A percentile compares a stretch with the other conserved stretches of the same genome.
Conservation (phyloP, 768 basidiomycete genomes). For the Hemileccinum rubropunctum region DNA sequence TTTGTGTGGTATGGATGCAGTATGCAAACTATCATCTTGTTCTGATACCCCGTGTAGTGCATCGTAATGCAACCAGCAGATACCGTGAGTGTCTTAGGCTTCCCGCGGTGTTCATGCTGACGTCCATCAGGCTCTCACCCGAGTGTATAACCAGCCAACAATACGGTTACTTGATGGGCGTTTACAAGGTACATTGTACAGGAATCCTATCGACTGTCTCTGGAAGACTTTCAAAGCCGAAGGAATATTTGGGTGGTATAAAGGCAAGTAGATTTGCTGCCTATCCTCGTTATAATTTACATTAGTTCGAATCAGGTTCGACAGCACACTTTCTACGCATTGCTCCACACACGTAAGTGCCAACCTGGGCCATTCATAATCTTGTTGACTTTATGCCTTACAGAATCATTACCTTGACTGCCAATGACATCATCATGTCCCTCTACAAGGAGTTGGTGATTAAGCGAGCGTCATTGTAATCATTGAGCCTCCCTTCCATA, state of each 20-base stretch:
- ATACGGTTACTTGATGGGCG: conserved; percentile 66
- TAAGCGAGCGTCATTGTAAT: conserved; percentile 11
- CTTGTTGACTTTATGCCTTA: conserved; percentile 1
- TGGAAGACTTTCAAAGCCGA: conserved; percentile 94
- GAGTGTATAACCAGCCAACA: conserved; percentile 96
- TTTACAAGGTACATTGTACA: conserved; percentile 75
- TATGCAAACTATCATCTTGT: conserved; percentile 2
- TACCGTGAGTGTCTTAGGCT: conserved; percentile 51
- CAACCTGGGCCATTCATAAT: not conserved
- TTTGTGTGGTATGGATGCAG: conserved; percentile 71
- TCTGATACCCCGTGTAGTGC: conserved; percentile 45
- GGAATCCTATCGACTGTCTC: conserved; percentile 91
- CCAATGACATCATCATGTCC: conserved; percentile 75
- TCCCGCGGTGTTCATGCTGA: not conserved
- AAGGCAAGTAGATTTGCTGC: conserved; percentile 48
- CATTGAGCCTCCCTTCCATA: not conserved
- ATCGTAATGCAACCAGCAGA: conserved; percentile 94
- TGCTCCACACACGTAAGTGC: conserved; percentile 81
- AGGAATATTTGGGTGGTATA: conserved; percentile 93
- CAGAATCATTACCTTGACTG: conserved; percentile 88
- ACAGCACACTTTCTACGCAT: conserved; percentile 93
- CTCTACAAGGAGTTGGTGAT: conserved; percentile 52
- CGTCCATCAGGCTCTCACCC: conserved; percentile 66
- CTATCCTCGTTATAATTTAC: not conserved
- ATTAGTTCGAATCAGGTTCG: conserved; percentile 52